Conservation (phyloP, 2,329 filamentous ascomycete genomes). For the Sporothrix brasiliensis region DNA sequence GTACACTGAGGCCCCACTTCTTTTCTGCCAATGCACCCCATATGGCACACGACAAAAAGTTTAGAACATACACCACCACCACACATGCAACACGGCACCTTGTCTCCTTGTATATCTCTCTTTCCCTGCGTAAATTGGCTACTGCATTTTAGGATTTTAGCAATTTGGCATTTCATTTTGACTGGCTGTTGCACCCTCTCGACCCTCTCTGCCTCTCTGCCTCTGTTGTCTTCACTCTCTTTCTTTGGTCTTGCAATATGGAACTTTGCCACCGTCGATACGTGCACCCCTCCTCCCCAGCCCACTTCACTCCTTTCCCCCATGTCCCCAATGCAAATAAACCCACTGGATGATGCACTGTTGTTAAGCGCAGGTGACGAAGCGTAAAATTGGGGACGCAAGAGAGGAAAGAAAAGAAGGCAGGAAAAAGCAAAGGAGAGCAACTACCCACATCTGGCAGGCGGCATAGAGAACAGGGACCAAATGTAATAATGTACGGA, state of each 20-base stretch:
- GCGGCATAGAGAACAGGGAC: neutral
- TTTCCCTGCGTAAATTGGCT: slow-evolving; percentile 5
- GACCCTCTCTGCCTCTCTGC: too few relatives aligned
- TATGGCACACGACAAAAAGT: neutral
- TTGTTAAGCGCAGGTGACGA: neutral
- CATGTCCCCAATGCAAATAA: neutral
- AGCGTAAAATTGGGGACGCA: too few relatives aligned
- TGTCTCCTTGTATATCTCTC: neutral
- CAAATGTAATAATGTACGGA: neutral
- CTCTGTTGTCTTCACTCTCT: neutral
- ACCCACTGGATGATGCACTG: neutral
- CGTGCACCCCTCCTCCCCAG: neutral
- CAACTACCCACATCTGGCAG: slow-evolving; percentile 12
- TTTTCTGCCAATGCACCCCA: neutral
- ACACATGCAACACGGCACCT: neutral
- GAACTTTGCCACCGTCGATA: neutral
- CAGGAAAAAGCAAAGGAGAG: neutral
- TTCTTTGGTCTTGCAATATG: neutral
- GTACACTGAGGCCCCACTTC: slow-evolving; percentile 2
- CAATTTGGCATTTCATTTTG: neutral
- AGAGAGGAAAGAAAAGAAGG: neutral
- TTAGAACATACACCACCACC: neutral
- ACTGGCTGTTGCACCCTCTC: neutral
- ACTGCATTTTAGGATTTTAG: neutral
- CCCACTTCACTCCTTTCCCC: neutral